Percentiles rank a stretch among this genome's conserved stretches.
Conservation (phyloP, 257 asterid genomes). For the Jasminum sambac region DNA sequence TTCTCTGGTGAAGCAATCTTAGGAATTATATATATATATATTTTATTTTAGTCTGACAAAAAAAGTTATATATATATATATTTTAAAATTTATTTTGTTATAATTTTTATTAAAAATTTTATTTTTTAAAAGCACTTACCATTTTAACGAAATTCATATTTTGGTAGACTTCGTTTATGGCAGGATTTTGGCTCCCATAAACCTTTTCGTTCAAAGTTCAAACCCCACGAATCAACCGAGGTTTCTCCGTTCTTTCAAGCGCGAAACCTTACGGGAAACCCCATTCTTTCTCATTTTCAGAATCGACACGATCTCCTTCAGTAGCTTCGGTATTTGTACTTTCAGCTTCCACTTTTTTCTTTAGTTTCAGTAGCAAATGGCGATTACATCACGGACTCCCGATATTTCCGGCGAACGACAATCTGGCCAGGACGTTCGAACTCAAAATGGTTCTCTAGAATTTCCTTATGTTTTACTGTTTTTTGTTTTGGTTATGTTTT, state of each 20-base stretch:
- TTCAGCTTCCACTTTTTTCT: neutral
- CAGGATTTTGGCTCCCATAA: slow-evolving; percentile 9
- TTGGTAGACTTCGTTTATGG: too few species aligned
- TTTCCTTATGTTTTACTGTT: neutral
- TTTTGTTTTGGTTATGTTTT: neutral
- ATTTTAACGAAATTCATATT: too few species aligned
- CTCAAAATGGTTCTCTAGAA: slow-evolving; percentile 62
- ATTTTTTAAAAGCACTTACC: too few species aligned
- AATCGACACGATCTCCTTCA: slow-evolving; percentile 20
- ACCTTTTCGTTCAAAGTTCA: slow-evolving; percentile 25
- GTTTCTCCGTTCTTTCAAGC: slow-evolving; percentile 23
- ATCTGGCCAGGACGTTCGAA: slow-evolving; percentile 93
- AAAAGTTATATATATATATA: too few species aligned
- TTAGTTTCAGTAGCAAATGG: slow-evolving; percentile 33
- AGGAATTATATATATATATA: too few species aligned
- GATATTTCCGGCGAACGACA: slow-evolving; percentile 94
- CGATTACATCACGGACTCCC: slow-evolving; percentile 49
- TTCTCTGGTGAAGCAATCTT: too few species aligned
- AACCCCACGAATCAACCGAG: slow-evolving; percentile 23
- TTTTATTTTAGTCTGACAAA: too few species aligned
- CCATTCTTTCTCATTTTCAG: slow-evolving; percentile 8
- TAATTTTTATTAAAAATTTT: too few species aligned
- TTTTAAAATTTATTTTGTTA: too few species aligned
- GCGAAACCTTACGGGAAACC: slow-evolving; percentile 26
- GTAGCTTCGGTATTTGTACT: neutral